Percentiles rank a stretch among this genome's conserved stretches.
These are phyloP conservation scores for Azolla pinnata DNA, from an alignment of 75 land plant species.

Conservation along the genomic window DNA sequence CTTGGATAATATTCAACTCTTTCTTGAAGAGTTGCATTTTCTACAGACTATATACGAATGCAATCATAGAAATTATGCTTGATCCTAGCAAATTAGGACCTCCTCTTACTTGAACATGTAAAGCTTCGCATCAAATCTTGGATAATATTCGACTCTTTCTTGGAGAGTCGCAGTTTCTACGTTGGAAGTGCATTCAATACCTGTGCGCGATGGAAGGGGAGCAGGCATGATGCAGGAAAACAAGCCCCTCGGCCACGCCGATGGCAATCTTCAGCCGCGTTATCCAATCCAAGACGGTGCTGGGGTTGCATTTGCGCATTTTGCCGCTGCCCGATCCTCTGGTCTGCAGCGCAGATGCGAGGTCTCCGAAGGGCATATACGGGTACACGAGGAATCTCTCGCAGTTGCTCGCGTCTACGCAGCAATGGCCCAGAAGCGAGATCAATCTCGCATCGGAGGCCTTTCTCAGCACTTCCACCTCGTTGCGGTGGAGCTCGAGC, in stretches of 20 bases:
- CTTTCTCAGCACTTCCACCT: slow-evolving; percentile 20
- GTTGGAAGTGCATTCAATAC: too few species aligned
- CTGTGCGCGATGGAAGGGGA: slow-evolving; percentile 24
- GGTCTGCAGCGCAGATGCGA: slow-evolving; percentile 12
- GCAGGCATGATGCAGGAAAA: slow-evolving; percentile 24
- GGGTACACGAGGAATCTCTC: slow-evolving; percentile 23
- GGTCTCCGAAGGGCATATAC: slow-evolving; percentile 27
- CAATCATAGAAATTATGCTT: too few species aligned
- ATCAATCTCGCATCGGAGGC: slow-evolving; percentile 23
- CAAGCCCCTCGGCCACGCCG: slow-evolving; percentile 24
- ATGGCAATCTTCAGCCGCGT: slow-evolving; percentile 24
- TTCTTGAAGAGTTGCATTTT: too few species aligned
- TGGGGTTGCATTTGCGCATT: neutral
- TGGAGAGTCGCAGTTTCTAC: too few species aligned
- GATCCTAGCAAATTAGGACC: too few species aligned
- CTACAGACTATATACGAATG: too few species aligned
- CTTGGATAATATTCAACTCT: too few species aligned
- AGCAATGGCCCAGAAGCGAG: slow-evolving; percentile 24
- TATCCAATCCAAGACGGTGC: slow-evolving; percentile 25
- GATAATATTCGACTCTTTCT: too few species aligned
- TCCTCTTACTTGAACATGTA: too few species aligned
- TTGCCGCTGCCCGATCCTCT: neutral
- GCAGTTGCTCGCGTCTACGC: slow-evolving; percentile 11
- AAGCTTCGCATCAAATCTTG: too few species aligned
- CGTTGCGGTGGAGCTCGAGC: slow-evolving; percentile 8